Conservation (phyloP, 441 rosid species). For the Erodium texanum region DNA sequence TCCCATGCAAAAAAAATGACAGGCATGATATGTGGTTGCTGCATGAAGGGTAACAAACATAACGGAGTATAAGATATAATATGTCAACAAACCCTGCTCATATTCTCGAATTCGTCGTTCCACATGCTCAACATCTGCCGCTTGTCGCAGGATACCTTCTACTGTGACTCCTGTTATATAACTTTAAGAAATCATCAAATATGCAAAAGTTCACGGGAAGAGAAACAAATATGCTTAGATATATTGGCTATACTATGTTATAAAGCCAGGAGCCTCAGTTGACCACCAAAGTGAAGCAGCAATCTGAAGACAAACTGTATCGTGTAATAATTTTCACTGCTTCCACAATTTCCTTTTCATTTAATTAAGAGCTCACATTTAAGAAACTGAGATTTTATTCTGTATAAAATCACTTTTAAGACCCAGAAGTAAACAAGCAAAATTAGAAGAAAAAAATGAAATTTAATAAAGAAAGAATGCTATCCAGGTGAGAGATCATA, state of each 20-base stretch:
- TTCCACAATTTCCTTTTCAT: background rate
- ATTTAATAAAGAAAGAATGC: background rate
- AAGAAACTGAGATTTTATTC: background rate
- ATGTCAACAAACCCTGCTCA: conserved; percentile 66
- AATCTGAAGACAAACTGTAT: background rate
- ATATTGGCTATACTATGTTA: background rate
- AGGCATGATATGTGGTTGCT: conserved; percentile 9
- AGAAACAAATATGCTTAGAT: background rate
- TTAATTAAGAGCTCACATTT: background rate
- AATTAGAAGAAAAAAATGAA: background rate
- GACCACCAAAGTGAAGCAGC: background rate
- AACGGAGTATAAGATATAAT: conserved; percentile 6
- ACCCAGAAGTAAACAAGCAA: background rate
- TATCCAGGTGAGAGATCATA: background rate
- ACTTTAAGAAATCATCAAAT: conserved; percentile 25
- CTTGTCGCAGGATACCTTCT: conserved; percentile 97
- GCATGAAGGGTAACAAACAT: conserved; percentile 2
- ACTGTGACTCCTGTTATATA: conserved; percentile 58
- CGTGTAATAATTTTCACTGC: background rate
- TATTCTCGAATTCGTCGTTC: conserved; percentile 81
- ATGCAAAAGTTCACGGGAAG: background rate
- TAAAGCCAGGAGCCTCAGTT: conserved; percentile 3
- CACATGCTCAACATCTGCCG: conserved; percentile 98
- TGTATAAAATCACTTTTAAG: background rate
- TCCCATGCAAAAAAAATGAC: conserved; percentile 5